Percentiles rank a stretch among this genome's conserved stretches.
Evolutionary conservation across 768 basidiomycete species (phyloP).

Genomic region (Boletus pseudo-olivaceus): DNA sequence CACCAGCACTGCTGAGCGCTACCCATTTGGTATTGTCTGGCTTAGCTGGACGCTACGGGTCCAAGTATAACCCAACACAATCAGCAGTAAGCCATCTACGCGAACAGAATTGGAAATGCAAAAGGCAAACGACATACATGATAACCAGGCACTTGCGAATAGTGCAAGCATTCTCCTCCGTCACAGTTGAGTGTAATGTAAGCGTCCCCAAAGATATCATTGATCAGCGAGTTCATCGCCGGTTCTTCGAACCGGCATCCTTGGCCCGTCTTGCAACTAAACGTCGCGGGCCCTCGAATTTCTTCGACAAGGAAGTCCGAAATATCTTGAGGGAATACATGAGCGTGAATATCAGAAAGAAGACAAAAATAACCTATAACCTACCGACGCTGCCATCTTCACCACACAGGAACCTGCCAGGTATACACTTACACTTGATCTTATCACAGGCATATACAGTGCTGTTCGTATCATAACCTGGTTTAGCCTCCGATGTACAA

Average conservation of each 20-base stretch:
- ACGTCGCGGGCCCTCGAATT: slow-evolving; percentile 87
- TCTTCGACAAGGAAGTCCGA: slow-evolving; percentile 87
- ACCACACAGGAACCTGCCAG: slow-evolving; percentile 90
- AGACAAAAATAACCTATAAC: slow-evolving; percentile 28
- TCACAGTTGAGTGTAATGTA: slow-evolving; percentile 86
- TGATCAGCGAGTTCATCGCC: slow-evolving; percentile 94
- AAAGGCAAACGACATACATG: slow-evolving; percentile 38
- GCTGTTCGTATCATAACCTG: slow-evolving; percentile 61
- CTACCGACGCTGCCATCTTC: slow-evolving; percentile 90
- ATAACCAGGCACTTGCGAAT: slow-evolving; percentile 93
- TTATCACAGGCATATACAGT: slow-evolving; percentile 80
- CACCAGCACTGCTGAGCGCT: slow-evolving; percentile 78
- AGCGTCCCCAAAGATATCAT: slow-evolving; percentile 87
- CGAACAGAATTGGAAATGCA: neutral
- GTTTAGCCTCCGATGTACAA: slow-evolving; percentile 49
- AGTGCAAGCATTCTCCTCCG: slow-evolving; percentile 92
- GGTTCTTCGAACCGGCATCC: slow-evolving; percentile 93
- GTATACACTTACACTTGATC: slow-evolving; percentile 90
- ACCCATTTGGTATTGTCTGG: slow-evolving; percentile 83
- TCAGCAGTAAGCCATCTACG: neutral
- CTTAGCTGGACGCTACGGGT: slow-evolving; percentile 62
- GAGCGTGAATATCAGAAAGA: neutral
- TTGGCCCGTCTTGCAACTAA: slow-evolving; percentile 67
- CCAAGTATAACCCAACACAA: neutral
- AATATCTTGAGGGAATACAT: slow-evolving; percentile 53